Evolutionary conservation across 345 rosid genomes (phyloP), one percentile per base, ranked within the genome.

Genomic region (Angophora floribunda): DNA sequence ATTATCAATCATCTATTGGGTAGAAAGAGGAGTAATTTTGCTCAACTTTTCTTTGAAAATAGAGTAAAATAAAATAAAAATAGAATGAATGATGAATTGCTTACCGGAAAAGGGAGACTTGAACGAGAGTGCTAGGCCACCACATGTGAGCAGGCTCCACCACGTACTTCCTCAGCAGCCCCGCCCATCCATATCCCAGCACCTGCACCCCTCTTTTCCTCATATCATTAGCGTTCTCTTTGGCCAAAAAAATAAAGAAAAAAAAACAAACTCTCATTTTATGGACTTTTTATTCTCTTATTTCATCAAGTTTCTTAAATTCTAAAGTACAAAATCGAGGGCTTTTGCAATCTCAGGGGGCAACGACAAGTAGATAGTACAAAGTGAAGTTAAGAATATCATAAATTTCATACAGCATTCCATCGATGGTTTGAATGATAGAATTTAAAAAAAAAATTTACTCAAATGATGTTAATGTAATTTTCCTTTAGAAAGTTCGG

Each of bases 131-230:
- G 86, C 41, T 79, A 1, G 90, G 90, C 90, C 90, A 89, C 90
- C 90, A 89, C 90, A 89, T 89, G 57, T 89, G 90, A 13, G 90
- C 90, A 12, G 90, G 90, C 61, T 89, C 90, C 36, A 89, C 90
- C 45, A 89, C 90, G 78, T 86, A 89, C 61, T 79, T 89, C 88
- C 90, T 86, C 51, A 89, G 51, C 50, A 89, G 61, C 85, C 90
- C 90, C 10, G 90, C 90, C 90, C 90, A 89, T 5, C 90, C 90
- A n/a, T 89, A 89, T 4, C 90, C 90, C 79, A 89, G 28, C 63
- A 89, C 90, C 90, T 89, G 88, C 52, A 67, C 47, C 36, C 19
- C 21, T 65, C 70, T 63, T 63, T 63, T 63, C 70, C 70, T 63
- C 17, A 1, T 32, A 63, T 63, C 70, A 63, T 63, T 30, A 63